Evolutionary conservation across 208 protist species (phyloP).

Genomic region (Leishmania braziliensis): DNA sequence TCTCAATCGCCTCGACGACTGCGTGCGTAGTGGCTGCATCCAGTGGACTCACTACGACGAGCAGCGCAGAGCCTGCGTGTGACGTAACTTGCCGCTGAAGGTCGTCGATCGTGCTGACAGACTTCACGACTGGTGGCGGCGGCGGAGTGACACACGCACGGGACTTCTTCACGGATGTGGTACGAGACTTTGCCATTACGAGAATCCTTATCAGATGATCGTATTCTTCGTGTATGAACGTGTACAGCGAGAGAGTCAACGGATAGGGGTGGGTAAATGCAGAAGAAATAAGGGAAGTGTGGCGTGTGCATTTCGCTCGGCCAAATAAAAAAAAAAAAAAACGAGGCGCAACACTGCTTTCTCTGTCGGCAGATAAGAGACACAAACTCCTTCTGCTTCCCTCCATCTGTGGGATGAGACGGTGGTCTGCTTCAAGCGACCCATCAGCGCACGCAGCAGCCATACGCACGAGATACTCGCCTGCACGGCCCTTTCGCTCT

Average conservation of each 20-base stretch:
- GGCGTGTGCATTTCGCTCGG: neutral
- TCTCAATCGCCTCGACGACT: constrained; percentile 60
- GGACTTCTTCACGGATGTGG: constrained; percentile 21
- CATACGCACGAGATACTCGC: neutral
- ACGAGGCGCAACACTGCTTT: neutral
- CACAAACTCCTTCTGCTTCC: neutral
- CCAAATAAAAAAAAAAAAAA: neutral
- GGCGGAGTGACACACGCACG: constrained; percentile 45
- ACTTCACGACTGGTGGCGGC: constrained; percentile 60
- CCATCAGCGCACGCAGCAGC: neutral
- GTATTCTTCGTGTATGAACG: neutral
- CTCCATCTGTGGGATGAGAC: neutral
- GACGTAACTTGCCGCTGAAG: constrained; percentile 44
- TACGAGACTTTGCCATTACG: constrained; percentile 14
- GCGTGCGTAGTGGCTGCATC: constrained; percentile 47
- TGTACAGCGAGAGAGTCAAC: neutral
- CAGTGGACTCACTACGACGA: constrained; percentile 62
- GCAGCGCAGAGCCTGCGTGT: constrained; percentile 45
- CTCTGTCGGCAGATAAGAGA: neutral
- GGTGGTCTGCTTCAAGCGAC: neutral
- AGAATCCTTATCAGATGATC: neutral
- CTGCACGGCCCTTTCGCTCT: neutral
- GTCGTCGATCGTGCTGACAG: constrained; percentile 49
- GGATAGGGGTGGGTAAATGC: too few relatives aligned
- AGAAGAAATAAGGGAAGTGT: neutral